A percentile compares a stretch with the other conserved stretches of the same genome.
phyloP scores from a whole-genome alignment of 345 rosid genomes.

The Hirschfeldia incana region DNA sequence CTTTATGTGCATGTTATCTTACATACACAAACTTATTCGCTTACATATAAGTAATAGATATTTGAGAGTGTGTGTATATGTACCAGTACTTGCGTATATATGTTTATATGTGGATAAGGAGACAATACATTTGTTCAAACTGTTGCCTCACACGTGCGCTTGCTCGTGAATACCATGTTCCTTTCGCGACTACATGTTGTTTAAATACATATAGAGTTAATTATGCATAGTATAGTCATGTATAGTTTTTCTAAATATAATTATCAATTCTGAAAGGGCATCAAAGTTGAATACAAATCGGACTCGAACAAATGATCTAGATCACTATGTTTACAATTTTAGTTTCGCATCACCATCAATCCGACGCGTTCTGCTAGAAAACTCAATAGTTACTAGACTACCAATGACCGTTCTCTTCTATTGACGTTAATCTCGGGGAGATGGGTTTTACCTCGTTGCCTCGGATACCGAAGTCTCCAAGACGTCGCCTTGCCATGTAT shows the following conservation, averaged over 20 bases:
- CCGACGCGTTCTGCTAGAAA: too few relatives aligned
- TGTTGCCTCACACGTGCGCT: slow-evolving; percentile 33
- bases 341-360: too few relatives aligned
- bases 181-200: slow-evolving; percentile 21
- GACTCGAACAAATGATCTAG: too few relatives aligned
- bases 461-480: too few relatives aligned
- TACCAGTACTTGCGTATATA: neutral
- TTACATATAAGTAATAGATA: neutral
- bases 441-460: too few relatives aligned
- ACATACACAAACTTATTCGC: neutral
- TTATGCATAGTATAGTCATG: neutral
- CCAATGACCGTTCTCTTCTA: too few relatives aligned
- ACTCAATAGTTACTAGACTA: too few relatives aligned
- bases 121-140: slow-evolving; percentile 20
- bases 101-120: slow-evolving; percentile 30
- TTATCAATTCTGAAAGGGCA: too few relatives aligned
- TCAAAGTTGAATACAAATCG: too few relatives aligned
- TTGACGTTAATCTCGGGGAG: too few relatives aligned
- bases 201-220: neutral
- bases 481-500: neutral
- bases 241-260: neutral
- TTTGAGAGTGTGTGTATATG: neutral
- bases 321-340: too few relatives aligned
- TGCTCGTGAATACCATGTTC: slow-evolving; percentile 28
- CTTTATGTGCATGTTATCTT: slow-evolving; percentile 38